Evolutionary conservation across 768 basidiomycete species (phyloP), one percentile per base, ranked within the genome.

Genomic region (Astraeus odoratus): DNA sequence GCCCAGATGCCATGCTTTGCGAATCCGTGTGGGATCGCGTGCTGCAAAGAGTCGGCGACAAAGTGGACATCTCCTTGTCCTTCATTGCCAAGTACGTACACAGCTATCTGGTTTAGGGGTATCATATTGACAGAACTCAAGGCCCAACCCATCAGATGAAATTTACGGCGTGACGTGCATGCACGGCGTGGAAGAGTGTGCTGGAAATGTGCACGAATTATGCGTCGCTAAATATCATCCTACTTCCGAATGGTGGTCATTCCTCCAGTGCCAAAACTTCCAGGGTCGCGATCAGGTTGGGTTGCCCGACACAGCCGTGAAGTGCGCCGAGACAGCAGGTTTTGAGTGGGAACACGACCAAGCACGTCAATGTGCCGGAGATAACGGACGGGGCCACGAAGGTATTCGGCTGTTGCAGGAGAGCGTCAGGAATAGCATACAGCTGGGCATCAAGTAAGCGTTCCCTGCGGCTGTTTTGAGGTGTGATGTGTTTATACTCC

Each of bases 201-300:
- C 78, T 12, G 93, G 88, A 34, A 92, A 95, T 66, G 78, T 91
- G 15, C 86, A 96, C 48, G 82, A 96, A 59, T 72, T 96, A 22
- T 97, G 94, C 61, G 84, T 75, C 24, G 70, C 75, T 44, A 78
- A 80, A 58, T 72, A 87, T 49, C 67, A 74, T 19, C 64, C 72
- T 19, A 64, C 67, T 31, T 51, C 62, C n/a, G 68, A 67, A 18
- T 91, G 87, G 86, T 94, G 90, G 91, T 66, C 77, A 42, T 93
- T 90, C 54, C 70, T 91, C 18, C 80, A 78, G 48, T 93, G 91
- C 62, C 77, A 88, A 56, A 90, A 91, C 60, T 81, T 71, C 52
- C 71, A 78, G 52, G 83, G 67, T 19, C 66, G 72, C 7, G 67
- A 72, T 19, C 66, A 73, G 24, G 78, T 95, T 37, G 93, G 93